A percentile compares a stretch with the other conserved stretches of the same genome.
These are phyloP conservation scores for Picochlorum sp. DNA, from an alignment of 139 green algal genomes.

Conservation along the genomic window DNA sequence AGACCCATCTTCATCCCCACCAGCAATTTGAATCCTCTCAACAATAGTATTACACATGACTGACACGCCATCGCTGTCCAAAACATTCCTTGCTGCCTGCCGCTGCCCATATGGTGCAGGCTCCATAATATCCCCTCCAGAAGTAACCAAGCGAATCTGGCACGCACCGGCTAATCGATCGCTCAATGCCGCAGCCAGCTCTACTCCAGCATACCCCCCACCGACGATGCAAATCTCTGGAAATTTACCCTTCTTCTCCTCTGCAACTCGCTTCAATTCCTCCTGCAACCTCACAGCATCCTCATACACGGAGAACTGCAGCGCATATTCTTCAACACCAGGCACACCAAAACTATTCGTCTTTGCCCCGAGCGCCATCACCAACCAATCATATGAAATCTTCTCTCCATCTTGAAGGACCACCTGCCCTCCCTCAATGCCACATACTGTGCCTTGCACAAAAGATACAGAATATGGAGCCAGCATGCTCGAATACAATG, in stretches of 20 bases:
- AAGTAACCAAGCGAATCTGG: conserved; percentile 62
- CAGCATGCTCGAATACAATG: conserved; percentile 76
- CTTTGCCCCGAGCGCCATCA: conserved; percentile 72
- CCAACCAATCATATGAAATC: conserved; percentile 83
- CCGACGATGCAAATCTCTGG: conserved; percentile 65
- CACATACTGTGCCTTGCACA: conserved; percentile 54
- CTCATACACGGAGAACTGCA: conserved; percentile 71
- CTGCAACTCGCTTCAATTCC: neutral
- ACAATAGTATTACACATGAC: conserved; percentile 44
- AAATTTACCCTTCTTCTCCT: too few relatives aligned
- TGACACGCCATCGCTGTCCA: conserved; percentile 49
- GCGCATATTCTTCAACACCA: conserved; percentile 69
- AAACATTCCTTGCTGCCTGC: conserved; percentile 41
- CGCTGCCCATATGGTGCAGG: conserved; percentile 50
- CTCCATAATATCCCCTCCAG: conserved; percentile 51
- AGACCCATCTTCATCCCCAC: neutral
- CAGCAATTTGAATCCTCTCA: conserved; percentile 11
- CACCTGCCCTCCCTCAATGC: conserved; percentile 41
- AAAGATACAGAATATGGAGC: conserved; percentile 75
- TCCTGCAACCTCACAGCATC: conserved; percentile 47
- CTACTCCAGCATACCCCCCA: conserved; percentile 81
- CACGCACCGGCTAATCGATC: conserved; percentile 46
- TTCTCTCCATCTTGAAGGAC: conserved; percentile 37
- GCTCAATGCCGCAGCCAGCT: conserved; percentile 70
- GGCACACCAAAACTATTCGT: conserved; percentile 56